Evolutionary conservation across 2,329 filamentous ascomycete genomes (phyloP).

Genomic region (Trichoderma oligosporum): DNA sequence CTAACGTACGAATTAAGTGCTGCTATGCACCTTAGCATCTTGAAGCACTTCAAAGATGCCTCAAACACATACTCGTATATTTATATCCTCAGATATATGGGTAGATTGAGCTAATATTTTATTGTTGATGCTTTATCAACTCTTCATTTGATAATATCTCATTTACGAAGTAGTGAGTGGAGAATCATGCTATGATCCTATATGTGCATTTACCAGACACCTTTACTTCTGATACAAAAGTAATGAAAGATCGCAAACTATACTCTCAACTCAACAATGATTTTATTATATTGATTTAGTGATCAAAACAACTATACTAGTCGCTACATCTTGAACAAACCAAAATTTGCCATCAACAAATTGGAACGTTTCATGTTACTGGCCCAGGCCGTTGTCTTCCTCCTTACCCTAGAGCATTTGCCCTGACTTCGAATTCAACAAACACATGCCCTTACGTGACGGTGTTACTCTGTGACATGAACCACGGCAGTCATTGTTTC

Average conservation of each 20-base stretch:
- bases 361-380: background rate
- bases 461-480: background rate
- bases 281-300: background rate
- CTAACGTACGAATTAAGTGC: background rate
- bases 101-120: no score
- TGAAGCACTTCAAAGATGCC: no score
- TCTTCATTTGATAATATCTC: no score
- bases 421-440: background rate
- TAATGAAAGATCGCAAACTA: background rate
- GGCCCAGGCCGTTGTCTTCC: background rate
- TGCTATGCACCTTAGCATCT: no score
- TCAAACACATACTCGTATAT: no score
- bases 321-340: background rate
- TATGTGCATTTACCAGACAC: background rate
- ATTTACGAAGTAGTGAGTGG: no score
- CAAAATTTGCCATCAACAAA: background rate
- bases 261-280: background rate
- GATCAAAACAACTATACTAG: background rate
- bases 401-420: background rate
- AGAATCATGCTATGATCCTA: no score
- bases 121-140: no score
- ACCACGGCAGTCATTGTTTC: background rate
- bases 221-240: no score
- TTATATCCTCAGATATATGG: no score
- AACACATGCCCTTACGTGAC: background rate